Conservation (phyloP, 306 rosid genomes). For the Glycyrrhiza uralensis region DNA sequence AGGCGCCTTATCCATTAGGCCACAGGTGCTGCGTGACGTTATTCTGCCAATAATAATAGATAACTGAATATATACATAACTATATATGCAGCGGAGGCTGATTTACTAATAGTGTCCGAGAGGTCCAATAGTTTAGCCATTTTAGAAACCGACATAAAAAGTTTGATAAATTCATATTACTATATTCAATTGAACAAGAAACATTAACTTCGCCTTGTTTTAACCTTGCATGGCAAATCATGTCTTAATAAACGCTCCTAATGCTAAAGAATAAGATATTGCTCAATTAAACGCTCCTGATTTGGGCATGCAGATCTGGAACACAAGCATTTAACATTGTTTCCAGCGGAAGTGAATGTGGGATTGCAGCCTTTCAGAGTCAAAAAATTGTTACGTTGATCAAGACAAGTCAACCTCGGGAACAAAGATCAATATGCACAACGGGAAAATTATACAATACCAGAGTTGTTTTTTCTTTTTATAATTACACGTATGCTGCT, state of each 20-base stretch:
- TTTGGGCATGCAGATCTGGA: no score
- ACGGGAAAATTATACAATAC: background rate
- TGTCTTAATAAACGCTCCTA: no score
- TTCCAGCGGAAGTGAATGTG: no score
- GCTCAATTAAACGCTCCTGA: no score
- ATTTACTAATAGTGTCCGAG: no score
- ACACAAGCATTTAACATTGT: no score
- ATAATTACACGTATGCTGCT: background rate
- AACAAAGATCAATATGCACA: no score
- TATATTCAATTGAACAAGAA: background rate
- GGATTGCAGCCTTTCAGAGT: background rate
- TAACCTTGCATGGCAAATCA: background rate
- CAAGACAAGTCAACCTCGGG: background rate
- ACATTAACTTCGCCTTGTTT: background rate
- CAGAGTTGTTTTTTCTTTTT: background rate
- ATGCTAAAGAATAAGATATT: no score
- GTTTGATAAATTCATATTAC: background rate
- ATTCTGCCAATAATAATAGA: no score
- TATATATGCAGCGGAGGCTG: no score
- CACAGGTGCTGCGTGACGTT: constrained; percentile 18
- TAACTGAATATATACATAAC: no score
- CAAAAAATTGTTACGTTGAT: background rate
- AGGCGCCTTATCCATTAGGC: constrained; percentile 57
- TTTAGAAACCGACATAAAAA: background rate
- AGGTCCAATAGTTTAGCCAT: background rate